These are phyloP conservation scores for Bodo saltans DNA, from an alignment of 78 protist genomes.

Conservation along the genomic window DNA sequence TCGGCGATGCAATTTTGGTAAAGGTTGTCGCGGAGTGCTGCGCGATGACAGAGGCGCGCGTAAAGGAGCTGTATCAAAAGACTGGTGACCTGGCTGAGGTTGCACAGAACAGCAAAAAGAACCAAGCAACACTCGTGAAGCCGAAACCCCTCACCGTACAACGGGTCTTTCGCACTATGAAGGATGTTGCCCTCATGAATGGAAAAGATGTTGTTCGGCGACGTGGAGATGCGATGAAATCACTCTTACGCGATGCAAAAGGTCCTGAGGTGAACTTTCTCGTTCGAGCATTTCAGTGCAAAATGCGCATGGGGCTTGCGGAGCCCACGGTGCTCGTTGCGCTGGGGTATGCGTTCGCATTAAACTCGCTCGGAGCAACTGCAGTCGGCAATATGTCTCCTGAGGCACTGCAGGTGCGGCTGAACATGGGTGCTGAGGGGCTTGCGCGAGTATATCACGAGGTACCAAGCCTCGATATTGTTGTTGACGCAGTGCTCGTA, in stretches of 20 bases:
- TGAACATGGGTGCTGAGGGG: not conserved
- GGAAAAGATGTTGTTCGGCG: constrained; percentile 39
- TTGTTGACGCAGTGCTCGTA: constrained; percentile 7
- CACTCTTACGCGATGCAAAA: constrained; percentile 56
- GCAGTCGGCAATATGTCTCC: not conserved
- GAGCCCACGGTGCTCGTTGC: constrained; percentile 84
- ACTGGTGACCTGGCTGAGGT: constrained; percentile 87
- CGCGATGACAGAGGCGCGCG: constrained; percentile 40
- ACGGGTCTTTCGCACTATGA: constrained; percentile 12
- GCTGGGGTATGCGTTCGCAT: constrained; percentile 76
- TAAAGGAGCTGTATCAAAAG: constrained; percentile 48
- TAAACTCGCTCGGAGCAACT: not conserved
- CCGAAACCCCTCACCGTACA: constrained; percentile 34
- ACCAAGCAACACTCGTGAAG: constrained; percentile 7
- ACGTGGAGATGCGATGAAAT: constrained; percentile 58
- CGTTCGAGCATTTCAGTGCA: constrained; percentile 61
- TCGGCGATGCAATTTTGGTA: constrained; percentile 79
- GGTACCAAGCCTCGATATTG: constrained; percentile 21
- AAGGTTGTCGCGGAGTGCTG: constrained; percentile 73
- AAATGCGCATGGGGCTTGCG: constrained; percentile 91
- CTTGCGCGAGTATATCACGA: constrained; percentile 1
- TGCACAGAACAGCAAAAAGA: constrained; percentile 48
- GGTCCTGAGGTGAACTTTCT: constrained; percentile 63
- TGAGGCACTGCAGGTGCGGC: not conserved
- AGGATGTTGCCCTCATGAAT: not conserved